Evolutionary conservation across 2,329 filamentous ascomycete species (phyloP).

Genomic region (Xylariaceae sp.): DNA sequence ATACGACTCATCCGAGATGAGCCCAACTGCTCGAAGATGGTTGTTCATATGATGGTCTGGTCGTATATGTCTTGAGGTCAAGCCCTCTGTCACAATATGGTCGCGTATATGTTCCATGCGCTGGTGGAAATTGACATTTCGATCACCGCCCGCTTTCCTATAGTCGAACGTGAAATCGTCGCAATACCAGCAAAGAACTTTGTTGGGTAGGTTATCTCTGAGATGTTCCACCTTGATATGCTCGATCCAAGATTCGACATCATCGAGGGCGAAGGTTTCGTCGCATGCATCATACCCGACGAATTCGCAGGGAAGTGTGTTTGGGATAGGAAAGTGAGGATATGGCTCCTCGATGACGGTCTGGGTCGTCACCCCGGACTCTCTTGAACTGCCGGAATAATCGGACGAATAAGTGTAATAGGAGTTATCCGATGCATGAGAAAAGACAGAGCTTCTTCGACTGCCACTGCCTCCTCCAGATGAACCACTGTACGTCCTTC

Average conservation of each 20-base stretch:
- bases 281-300: constrained; percentile 34
- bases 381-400: too few species aligned
- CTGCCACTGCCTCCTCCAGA: too few species aligned
- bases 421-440: too few species aligned
- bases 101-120: constrained; percentile 49
- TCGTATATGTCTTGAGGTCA: constrained; percentile 53
- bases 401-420: too few species aligned
- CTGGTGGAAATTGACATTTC: constrained; percentile 28
- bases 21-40: constrained; percentile 41
- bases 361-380: too few species aligned
- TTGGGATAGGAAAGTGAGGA: background rate
- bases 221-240: constrained; percentile 42
- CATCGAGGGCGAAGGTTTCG: constrained; percentile 34
- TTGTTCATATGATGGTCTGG: constrained; percentile 87
- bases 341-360: too few species aligned
- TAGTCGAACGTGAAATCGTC: constrained; percentile 32
- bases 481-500: too few species aligned
- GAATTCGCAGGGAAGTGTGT: constrained; percentile 46
- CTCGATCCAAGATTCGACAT: constrained; percentile 41
- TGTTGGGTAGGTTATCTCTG: constrained; percentile 30
- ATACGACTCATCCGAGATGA: constrained; percentile 15
- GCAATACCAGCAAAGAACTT: constrained; percentile 50
- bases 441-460: too few species aligned
- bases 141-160: constrained; percentile 4
- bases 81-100: constrained; percentile 37